These are phyloP conservation scores for Aspergillus nomiae DNA, from an alignment of 2,329 filamentous ascomycete genomes.

Conservation along the genomic window DNA sequence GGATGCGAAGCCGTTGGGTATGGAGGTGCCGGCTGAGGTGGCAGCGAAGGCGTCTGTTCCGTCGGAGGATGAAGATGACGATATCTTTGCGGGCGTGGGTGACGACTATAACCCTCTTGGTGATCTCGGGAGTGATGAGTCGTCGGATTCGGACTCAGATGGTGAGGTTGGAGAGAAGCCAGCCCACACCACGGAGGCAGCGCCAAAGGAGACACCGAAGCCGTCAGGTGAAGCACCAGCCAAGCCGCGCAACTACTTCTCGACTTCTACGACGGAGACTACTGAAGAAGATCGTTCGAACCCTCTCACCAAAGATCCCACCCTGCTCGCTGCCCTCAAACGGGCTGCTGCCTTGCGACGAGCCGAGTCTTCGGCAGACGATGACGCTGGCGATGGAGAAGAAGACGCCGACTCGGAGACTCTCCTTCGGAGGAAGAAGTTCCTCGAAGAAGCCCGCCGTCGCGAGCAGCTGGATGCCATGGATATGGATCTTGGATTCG, in stretches of 20 bases:
- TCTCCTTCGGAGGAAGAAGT: constrained; percentile 69
- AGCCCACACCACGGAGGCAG: constrained; percentile 3
- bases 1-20: constrained; percentile 51
- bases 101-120: constrained; percentile 63
- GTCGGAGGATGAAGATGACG: constrained; percentile 54
- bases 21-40: constrained; percentile 51
- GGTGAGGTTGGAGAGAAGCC: constrained; percentile 18
- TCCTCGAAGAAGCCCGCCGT: constrained; percentile 64
- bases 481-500: constrained; percentile 94
- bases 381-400: constrained; percentile 40
- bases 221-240: constrained; percentile 14
- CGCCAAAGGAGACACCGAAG: constrained; percentile 9
- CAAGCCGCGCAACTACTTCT: constrained; percentile 52
- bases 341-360: constrained; percentile 69
- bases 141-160: constrained; percentile 37
- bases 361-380: constrained; percentile 45
- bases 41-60: constrained; percentile 36
- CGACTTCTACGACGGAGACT: constrained; percentile 46
- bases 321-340: constrained; percentile 80
- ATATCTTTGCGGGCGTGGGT: constrained; percentile 65
- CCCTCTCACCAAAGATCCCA: constrained; percentile 67
- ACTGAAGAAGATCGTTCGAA: constrained; percentile 47
- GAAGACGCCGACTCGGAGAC: constrained; percentile 61
- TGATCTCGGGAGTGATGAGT: constrained; percentile 51
- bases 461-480: constrained; percentile 77